Percentiles rank a stretch among this genome's conserved stretches.
Evolutionary conservation across 768 basidiomycete species (phyloP).

Genomic region (Zangia roseola): DNA sequence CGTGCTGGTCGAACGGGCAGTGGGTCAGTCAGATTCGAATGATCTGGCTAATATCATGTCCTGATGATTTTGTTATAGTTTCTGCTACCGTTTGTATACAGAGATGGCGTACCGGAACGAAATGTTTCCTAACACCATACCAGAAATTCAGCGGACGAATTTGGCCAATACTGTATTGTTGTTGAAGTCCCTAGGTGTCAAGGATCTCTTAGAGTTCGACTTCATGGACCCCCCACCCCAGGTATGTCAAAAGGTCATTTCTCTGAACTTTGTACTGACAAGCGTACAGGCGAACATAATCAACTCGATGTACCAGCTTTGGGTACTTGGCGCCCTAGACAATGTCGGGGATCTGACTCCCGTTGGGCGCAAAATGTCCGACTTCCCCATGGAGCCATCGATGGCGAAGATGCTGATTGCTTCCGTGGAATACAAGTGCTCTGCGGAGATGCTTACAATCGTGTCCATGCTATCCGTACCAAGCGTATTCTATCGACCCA

Average conservation of each 20-base stretch:
- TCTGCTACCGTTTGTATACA: constrained; percentile 95
- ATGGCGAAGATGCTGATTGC: constrained; percentile 98
- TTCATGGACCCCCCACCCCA: constrained; percentile 99
- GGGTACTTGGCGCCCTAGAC: constrained; percentile 97
- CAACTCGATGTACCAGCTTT: constrained; percentile 99
- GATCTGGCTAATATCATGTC: not conserved
- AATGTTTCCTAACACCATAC: constrained; percentile 92
- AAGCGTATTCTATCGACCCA: constrained; percentile 95
- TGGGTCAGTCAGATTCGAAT: constrained; percentile 55
- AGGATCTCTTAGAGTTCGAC: constrained; percentile 96
- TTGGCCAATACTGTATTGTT: constrained; percentile 94
- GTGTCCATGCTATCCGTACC: constrained; percentile 99
- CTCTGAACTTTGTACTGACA: not conserved
- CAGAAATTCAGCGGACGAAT: constrained; percentile 98
- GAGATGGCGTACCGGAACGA: constrained; percentile 97
- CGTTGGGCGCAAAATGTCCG: constrained; percentile 94
- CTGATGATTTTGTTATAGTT: constrained; percentile 44
- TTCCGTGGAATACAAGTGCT: constrained; percentile 90
- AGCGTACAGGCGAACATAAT: constrained; percentile 81
- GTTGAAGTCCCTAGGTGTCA: constrained; percentile 94
- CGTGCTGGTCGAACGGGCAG: constrained; percentile 95
- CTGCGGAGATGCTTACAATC: constrained; percentile 94
- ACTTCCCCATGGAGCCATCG: constrained; percentile 99
- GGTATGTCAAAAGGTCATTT: constrained; percentile 39
- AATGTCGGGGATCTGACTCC: constrained; percentile 96